A percentile compares a stretch with the other conserved stretches of the same genome.
Conservation (phyloP, 108 stramenopile species). For the Schizochytrium sp. region DNA sequence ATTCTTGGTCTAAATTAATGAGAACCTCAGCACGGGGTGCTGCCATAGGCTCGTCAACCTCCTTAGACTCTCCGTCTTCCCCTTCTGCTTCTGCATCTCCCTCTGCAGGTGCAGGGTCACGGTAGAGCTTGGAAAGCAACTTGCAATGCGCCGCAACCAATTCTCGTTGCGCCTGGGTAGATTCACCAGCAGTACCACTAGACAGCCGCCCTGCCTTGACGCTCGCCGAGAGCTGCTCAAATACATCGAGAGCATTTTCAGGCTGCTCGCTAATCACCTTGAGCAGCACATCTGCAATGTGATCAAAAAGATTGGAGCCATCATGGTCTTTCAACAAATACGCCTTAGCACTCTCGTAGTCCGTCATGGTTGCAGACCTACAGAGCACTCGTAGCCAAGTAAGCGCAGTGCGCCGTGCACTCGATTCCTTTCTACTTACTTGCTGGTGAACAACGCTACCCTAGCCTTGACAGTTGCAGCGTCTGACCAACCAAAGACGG, state of each 20-base stretch:
- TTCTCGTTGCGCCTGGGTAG: slow-evolving; percentile 36
- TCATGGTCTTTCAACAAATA: slow-evolving; percentile 68
- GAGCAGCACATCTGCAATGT: slow-evolving; percentile 62
- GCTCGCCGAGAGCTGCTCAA: slow-evolving; percentile 75
- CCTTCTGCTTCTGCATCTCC: slow-evolving; percentile 73
- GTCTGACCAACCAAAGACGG: too few relatives aligned
- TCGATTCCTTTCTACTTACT: too few relatives aligned
- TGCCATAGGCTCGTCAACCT: slow-evolving; percentile 68
- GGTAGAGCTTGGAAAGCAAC: slow-evolving; percentile 62
- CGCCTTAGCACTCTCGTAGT: slow-evolving; percentile 71
- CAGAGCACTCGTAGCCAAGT: too few relatives aligned
- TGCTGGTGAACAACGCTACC: too few relatives aligned
- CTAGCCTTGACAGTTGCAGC: too few relatives aligned
- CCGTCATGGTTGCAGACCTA: slow-evolving; percentile 61
- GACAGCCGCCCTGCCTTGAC: slow-evolving; percentile 66
- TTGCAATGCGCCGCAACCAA: neutral
- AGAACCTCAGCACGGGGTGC: slow-evolving; percentile 67
- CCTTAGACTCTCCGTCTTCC: slow-evolving; percentile 59
- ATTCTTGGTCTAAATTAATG: slow-evolving; percentile 58
- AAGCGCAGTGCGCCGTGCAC: too few relatives aligned
- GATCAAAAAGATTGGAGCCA: slow-evolving; percentile 56
- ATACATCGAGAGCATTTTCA: slow-evolving; percentile 67
- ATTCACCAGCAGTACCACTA: neutral
- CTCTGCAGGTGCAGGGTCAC: slow-evolving; percentile 59
- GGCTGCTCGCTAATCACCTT: slow-evolving; percentile 72